Percentiles rank a stretch among this genome's conserved stretches.
Evolutionary conservation across 306 rosid genomes (phyloP).

Genomic region (Boehmeria nivea): DNA sequence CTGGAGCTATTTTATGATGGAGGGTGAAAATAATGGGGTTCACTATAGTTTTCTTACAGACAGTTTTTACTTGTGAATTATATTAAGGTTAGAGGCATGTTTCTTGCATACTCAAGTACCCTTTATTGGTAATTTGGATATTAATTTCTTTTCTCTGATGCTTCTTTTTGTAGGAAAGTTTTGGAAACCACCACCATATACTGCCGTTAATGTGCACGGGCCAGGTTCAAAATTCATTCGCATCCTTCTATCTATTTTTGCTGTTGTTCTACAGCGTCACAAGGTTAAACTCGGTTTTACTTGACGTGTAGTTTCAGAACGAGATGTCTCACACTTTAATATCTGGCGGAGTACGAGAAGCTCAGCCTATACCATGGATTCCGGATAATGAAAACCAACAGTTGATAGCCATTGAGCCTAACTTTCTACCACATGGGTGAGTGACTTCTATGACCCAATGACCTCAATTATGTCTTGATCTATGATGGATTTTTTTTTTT

Average conservation of each 20-base stretch:
- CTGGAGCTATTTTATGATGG: too few species aligned
- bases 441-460: conserved; percentile 16
- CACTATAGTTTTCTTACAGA: too few species aligned
- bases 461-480: neutral
- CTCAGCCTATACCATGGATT: conserved; percentile 59
- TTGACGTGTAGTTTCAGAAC: conserved; percentile 44
- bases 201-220: conserved; percentile 40
- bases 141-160: neutral
- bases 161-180: conserved; percentile 43
- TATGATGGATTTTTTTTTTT: neutral
- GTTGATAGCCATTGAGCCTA: conserved; percentile 40
- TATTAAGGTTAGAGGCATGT: too few species aligned
- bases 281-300: conserved; percentile 15
- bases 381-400: conserved; percentile 42
- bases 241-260: neutral
- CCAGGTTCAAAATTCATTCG: conserved; percentile 42
- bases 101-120: too few species aligned
- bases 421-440: conserved; percentile 51
- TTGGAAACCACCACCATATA: conserved; percentile 51
- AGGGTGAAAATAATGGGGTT: too few species aligned
- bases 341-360: conserved; percentile 56
- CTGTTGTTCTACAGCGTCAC: neutral
- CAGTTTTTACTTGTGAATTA: too few species aligned
- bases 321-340: conserved; percentile 48
- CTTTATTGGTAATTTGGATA: neutral